phyloP scores from a whole-genome alignment of 2,329 filamentous ascomycete genomes.

The Verticillium albo-atrum region DNA sequence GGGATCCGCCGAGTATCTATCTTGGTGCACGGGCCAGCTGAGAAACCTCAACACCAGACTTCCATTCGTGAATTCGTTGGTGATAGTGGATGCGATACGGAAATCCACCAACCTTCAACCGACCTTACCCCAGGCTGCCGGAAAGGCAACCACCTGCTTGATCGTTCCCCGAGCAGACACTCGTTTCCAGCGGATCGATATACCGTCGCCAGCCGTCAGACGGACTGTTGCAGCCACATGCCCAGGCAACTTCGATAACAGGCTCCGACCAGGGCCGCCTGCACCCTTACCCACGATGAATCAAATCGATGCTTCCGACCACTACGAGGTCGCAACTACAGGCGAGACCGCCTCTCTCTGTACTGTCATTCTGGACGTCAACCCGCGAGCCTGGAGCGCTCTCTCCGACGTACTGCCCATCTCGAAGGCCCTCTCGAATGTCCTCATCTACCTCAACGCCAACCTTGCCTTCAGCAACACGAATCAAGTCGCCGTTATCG shows the following conservation, averaged over 20 bases:
- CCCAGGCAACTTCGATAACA: not conserved
- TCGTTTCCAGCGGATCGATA: too few species aligned
- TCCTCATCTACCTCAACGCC: constrained; percentile 95
- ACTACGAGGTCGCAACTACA: constrained; percentile 51
- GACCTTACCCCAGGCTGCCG: not conserved
- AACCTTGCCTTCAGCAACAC: constrained; percentile 91
- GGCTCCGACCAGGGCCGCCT: not conserved
- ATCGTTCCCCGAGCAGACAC: not conserved
- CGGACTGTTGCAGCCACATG: not conserved
- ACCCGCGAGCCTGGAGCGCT: constrained; percentile 88
- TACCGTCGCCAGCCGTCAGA: not conserved
- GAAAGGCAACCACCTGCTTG: not conserved
- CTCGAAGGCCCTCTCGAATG: constrained; percentile 76
- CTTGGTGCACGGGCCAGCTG: not conserved
- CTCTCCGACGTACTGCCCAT: constrained; percentile 72
- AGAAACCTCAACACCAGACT: not conserved
- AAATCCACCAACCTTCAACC: not conserved
- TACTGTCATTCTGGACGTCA: constrained; percentile 90
- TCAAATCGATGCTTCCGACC: constrained; percentile 53
- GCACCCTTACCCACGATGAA: constrained; percentile 37
- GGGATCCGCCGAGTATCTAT: not conserved
- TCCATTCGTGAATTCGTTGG: not conserved
- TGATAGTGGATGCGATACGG: not conserved
- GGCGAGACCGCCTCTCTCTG: constrained; percentile 74
- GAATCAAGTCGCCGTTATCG: constrained; percentile 89